phyloP scores from a whole-genome alignment of 345 rosid species.

The Syzygium jambos region DNA sequence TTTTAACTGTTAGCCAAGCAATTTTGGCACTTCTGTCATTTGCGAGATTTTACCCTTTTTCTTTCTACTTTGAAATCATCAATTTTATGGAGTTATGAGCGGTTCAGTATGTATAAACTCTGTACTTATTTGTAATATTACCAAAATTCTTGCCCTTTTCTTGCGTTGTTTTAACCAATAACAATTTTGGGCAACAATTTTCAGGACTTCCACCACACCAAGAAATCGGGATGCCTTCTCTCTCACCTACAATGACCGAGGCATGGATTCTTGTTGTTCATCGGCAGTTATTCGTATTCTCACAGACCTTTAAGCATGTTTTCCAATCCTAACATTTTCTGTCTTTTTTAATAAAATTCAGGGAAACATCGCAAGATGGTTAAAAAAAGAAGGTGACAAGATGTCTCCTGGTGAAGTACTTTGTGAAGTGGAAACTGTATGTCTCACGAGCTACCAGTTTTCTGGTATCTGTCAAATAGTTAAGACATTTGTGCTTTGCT shows the following conservation, averaged over 20 bases:
- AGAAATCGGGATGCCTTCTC: conserved; percentile 99
- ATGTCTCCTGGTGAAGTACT: conserved; percentile 87
- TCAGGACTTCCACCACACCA: conserved; percentile 94
- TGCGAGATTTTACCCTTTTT: neutral
- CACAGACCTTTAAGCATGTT: neutral
- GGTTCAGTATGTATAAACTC: neutral
- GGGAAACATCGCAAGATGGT: conserved; percentile 98
- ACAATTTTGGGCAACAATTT: conserved; percentile 12
- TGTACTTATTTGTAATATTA: neutral
- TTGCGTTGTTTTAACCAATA: neutral
- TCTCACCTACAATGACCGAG: conserved; percentile 98
- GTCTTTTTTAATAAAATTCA: conserved; percentile 14
- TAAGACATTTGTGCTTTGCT: neutral
- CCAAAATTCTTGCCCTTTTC: neutral
- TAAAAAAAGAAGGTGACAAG: conserved; percentile 97
- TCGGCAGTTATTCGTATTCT: neutral
- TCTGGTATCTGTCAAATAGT: neutral
- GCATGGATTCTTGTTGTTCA: conserved; percentile 18
- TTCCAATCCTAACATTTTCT: neutral
- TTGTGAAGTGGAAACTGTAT: conserved; percentile 98
- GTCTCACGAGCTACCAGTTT: conserved; percentile 5
- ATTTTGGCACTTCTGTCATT: neutral
- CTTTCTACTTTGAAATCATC: neutral
- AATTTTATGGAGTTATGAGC: neutral
- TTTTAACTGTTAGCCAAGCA: neutral